A percentile compares a stretch with the other conserved stretches of the same genome.
These are phyloP conservation scores for Reutealis trisperma DNA, from an alignment of 345 rosid species.

Conservation along the genomic window DNA sequence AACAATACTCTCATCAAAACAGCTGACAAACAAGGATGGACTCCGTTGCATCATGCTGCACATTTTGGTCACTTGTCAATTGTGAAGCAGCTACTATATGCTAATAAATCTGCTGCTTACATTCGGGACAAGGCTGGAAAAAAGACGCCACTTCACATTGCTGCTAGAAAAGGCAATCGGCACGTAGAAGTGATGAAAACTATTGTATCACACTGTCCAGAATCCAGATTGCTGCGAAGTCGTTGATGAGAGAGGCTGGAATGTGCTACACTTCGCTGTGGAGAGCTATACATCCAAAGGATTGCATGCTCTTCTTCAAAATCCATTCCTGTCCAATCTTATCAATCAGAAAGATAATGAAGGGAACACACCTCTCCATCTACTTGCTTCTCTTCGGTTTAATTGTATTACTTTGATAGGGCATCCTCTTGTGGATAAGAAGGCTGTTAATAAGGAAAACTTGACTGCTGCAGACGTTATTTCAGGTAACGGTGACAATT, in stretches of 20 bases:
- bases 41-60: background rate
- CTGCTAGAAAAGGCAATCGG: background rate
- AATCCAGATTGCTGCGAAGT: conserved; percentile 20
- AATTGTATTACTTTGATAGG: too few relatives aligned
- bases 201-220: conserved; percentile 1
- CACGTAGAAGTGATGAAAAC: background rate
- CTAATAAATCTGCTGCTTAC: background rate
- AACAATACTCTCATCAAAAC: too few relatives aligned
- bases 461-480: too few relatives aligned
- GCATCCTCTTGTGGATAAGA: too few relatives aligned
- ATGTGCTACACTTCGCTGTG: conserved; percentile 17
- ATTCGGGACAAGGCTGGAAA: background rate
- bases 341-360: background rate
- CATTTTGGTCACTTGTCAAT: background rate
- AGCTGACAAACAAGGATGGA: background rate
- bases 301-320: background rate
- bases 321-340: background rate
- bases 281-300: background rate
- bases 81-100: background rate
- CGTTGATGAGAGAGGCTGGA: conserved; percentile 8
- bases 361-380: background rate
- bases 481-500: too few relatives aligned
- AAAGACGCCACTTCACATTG: conserved; percentile 13
- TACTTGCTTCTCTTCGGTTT: background rate
- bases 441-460: too few relatives aligned